Evolutionary conservation across 1,284 basidiomycete genomes (phyloP), one percentile per base, ranked within the genome.

Genomic region (Apiotrichum veenhuisii): DNA sequence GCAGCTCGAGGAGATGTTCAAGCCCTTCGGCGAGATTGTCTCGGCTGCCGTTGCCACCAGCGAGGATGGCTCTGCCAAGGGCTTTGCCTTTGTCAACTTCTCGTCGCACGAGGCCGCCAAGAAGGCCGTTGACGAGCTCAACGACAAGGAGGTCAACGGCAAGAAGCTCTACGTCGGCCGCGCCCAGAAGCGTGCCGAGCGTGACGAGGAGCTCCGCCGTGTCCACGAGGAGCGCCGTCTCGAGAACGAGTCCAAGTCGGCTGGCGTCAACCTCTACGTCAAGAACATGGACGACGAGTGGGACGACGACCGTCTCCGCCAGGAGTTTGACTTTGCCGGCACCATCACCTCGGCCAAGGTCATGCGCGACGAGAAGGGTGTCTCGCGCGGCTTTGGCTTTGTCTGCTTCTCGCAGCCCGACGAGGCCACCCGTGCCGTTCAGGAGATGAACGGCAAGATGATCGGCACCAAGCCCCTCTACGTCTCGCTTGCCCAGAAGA

Each of bases 401-500:
- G 96, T 99, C 66, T 99, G 96, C 81, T 99, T 94, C 83, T 92
- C 92, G 44, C 88, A 92, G 58, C 94, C 96, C 53, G 96, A 99
- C 69, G 96, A 99, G 81, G 95, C 96, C 49, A 98, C 93, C 76
- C 98, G 98, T 82, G 96, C 96, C 61, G 94, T 98, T 64, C 91
- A 92, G 55, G 96, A 99, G 82, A 97, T 99, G 94, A 98, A 98
- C 85, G 97, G 97, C 84, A 98, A 98, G 83, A 98, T 98, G 89
- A 91, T 98, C 73, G 94, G 95, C 66, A 86, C 89, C 72, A 98
- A 98, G 81, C 96, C 96, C 53, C 86, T 99, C 70, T 99, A 98
- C 78, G 96, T 99, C 74, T 95, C 95, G 52, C 87, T 98, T 61
- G 96, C 96, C 67, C 96, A 99, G 79, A 92, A 95, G 70, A 94